Evolutionary conservation across 164 flowering plant species (phyloP), one percentile per base, ranked within the genome.

Genomic region (Dillenia suffruticosa): DNA sequence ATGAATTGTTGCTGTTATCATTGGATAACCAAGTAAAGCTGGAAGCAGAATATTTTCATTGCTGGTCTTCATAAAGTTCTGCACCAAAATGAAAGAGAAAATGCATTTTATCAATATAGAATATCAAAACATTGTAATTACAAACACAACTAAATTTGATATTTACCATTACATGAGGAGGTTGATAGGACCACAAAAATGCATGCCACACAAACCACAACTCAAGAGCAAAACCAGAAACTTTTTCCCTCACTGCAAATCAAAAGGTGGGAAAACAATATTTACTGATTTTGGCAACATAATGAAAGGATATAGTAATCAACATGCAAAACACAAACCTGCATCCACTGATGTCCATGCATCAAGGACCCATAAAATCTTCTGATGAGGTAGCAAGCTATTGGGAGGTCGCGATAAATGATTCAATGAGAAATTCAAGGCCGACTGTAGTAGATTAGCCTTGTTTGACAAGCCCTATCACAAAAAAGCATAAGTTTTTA

Each of bases 121-220:
- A 54, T n/a, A 32, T 14, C 12, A 22, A 54, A 44, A 19, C 1
- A 19, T 19, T 19, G 22, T 19, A 19, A 19, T 19, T 19, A 19
- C 56, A 40, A 22, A 5, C 12, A 44, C 9, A 9, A n/a, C 1
- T 63, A 46, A 9, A 10, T 51, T 47, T 16, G 26, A 32, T 12
- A 56, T 32, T 66, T 77, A 84, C 96, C 83, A 70, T 65, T 45
- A 70, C 56, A 60, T 52, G 54, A 57, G 48, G 59, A 61, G 67
- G 62, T 12, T 54, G 50, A 59, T 61, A 43, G 32, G 26, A 73
- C 99, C 99, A 95, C 80, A 90, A 64, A 58, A 75, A 81, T 17
- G 80, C 78, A 76, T 95, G 99, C 99, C 99, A 95, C 56, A 70
- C 77, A 58, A 75, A 83, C 99, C 97, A 92, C 89, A 95, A 80